Evolutionary conservation across 805 yeast species (phyloP).

Genomic region (Cyberlindnera amylophila): DNA sequence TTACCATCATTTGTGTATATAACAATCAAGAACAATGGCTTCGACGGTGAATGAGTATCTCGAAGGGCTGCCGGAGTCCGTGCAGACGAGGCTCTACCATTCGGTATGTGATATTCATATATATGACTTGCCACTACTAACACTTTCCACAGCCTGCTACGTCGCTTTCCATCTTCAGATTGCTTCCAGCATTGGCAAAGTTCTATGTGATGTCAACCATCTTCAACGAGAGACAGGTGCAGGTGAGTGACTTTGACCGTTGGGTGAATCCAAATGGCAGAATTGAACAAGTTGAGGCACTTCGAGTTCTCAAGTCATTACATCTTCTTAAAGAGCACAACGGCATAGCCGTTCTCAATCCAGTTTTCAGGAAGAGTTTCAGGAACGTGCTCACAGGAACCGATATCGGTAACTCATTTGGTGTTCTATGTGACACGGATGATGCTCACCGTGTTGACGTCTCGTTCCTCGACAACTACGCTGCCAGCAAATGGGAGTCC

Average conservation of each 20-base stretch:
- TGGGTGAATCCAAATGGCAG: slow-evolving; percentile 67
- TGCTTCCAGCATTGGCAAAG: slow-evolving; percentile 86
- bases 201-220: slow-evolving; percentile 84
- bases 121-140: neutral
- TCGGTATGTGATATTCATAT: slow-evolving; percentile 33
- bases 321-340: slow-evolving; percentile 65
- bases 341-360: slow-evolving; percentile 53
- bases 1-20: too few species aligned
- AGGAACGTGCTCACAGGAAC: slow-evolving; percentile 84
- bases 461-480: slow-evolving; percentile 72
- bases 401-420: slow-evolving; percentile 64
- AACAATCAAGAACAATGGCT: too few species aligned
- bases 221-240: slow-evolving; percentile 71
- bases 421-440: slow-evolving; percentile 56
- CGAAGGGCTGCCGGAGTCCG: slow-evolving; percentile 83
- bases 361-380: slow-evolving; percentile 70
- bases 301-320: slow-evolving; percentile 69
- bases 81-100: slow-evolving; percentile 77
- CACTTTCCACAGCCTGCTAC: slow-evolving; percentile 70
- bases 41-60: slow-evolving; percentile 81
- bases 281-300: slow-evolving; percentile 61
- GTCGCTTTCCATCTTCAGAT: slow-evolving; percentile 86
- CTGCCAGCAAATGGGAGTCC: slow-evolving; percentile 88
- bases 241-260: slow-evolving; percentile 61
- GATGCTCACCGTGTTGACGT: slow-evolving; percentile 57